Base-by-base conservation (phyloP, 768 basidiomycete genomes). In the Mrakia hoshinonis region DNA sequence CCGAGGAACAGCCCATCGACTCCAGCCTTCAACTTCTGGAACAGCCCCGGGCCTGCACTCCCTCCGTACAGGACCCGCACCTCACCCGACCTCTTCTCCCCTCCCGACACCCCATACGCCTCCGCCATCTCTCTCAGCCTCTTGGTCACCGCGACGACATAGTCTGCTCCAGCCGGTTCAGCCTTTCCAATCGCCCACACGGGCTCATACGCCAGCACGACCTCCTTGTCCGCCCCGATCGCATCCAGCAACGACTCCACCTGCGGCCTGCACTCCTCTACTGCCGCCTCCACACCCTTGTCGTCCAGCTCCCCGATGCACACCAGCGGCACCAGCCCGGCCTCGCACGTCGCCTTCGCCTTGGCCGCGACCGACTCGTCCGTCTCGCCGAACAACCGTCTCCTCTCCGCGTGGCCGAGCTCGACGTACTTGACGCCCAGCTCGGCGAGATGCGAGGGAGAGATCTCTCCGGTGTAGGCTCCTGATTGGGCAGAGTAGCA, bases 131-230 rank as follows among this genome's bases (percentile, higher is more conserved):
- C 51, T 43, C 74, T 46, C 24, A 72, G 31, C 11, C 51, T 38
- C 62, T 49, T 34, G 18, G 62, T 61, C 15, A 74, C 70, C n/a
- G n/a, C 70, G 20, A 72, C 67, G 67, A 72, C 68, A 55, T 74
- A 65, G 12, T 49, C 63, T n/a, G 74, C 54, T 47, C 55, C 49
- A 0, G 74, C 74, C 15, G 74, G 74, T 18, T 60, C 18, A 0
- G 60, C n/a, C 38, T 72, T 36, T 6, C 74, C 74, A 55, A 74
- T 74, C 24, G 74, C 74, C 70, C 70, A 74, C 47, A 74, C 74
- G 12, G 74, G 74, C 49, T 74, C 74, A 54, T 74, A 74, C 12
- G 74, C 74, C 20, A 74, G 52, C 47, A 74, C 55, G 67, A 74
- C 48, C 31, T 72, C 70, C 6, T 34, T 49, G 3, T 51, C 52